Evolutionary conservation across 2,329 filamentous ascomycete genomes (phyloP), one percentile per base, ranked within the genome.

Genomic region (Botrytis tulipae): DNA sequence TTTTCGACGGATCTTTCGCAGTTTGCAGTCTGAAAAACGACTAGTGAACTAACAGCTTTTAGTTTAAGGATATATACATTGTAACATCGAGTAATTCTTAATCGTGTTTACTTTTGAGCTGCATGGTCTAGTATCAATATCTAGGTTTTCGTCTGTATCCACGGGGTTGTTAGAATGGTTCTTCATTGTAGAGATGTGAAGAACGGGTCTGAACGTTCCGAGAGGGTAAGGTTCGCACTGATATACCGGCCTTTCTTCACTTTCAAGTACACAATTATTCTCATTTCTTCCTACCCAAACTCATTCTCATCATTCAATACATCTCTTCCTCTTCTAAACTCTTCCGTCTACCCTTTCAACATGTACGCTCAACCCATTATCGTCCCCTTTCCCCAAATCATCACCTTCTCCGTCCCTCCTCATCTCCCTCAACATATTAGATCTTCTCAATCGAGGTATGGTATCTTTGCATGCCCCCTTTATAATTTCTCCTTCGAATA

Each of bases 401-500:
- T 42, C 66, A 0, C 32, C 66, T 0, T n/a, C 42, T 16, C 48
- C 66, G 8, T 57, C 66, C 66, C 66, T 69, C 7, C 29, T 25
- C 66, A 70, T 73, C 35, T 70, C 67, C 37, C 44, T 61, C n/a
- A 70, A 71, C 20, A 22, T 18, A 6, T 63, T 61, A 16, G 54
- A 69, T 22, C 72, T 70, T 22, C 66, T 62, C 10, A 22, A 71
- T 12, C 66, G 57, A 14, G 72, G 72, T 29, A 73, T 22, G 2
- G 72, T 73, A 70, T 73, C 72, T 32, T 20, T 73, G 18, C 57
- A 61, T 9, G 51, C 57, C 1, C 59, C 72, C 32, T 44, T 71
- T 2, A 73, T 46, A 25, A 73, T 59, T 0, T 73, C 29, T 3
- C 72, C 72, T 37, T 73, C 72, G 40, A 79, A 80, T 12, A 80